Percentiles rank a stretch among this genome's conserved stretches.
Evolutionary conservation across 1,284 basidiomycete species (phyloP).

Genomic region (Thecaphora frezii): DNA sequence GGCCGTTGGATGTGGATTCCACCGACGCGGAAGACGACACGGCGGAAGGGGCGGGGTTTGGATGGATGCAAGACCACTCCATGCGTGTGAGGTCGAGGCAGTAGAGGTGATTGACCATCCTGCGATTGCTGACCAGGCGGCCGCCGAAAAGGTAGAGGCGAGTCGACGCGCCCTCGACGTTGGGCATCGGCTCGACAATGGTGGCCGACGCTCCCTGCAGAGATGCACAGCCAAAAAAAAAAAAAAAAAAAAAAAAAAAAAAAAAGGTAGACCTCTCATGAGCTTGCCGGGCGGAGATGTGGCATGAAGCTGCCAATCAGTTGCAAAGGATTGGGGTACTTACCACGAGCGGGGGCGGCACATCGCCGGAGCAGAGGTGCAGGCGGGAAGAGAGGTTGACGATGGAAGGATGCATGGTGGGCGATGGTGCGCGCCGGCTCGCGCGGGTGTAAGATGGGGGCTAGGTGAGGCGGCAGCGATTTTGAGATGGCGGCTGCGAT

Average conservation of each 20-base stretch:
- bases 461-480: no score
- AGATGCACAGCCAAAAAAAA: not conserved
- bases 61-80: slow-evolving; percentile 25
- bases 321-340: slow-evolving; percentile 5
- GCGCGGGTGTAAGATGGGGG: no score
- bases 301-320: not conserved
- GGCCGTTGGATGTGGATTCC: not conserved
- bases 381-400: slow-evolving; percentile 35
- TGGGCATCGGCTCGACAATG: slow-evolving; percentile 29
- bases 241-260: no score
- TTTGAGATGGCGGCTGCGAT: no score
- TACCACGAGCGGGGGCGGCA: slow-evolving; percentile 49
- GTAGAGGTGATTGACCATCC: slow-evolving; percentile 51
- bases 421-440: no score
- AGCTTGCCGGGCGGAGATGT: not conserved
- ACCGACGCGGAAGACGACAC: slow-evolving; percentile 3
- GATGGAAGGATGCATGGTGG: slow-evolving; percentile 34
- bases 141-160: slow-evolving; percentile 51
- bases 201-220: slow-evolving; percentile 45
- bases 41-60: not conserved
- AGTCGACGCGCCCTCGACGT: slow-evolving; percentile 8
- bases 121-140: slow-evolving; percentile 47
- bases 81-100: slow-evolving; percentile 42
- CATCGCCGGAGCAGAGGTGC: slow-evolving; percentile 38
- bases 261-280: no score